phyloP scores from a whole-genome alignment of 257 asterid genomes.

The Jacaranda mimosifolia region DNA sequence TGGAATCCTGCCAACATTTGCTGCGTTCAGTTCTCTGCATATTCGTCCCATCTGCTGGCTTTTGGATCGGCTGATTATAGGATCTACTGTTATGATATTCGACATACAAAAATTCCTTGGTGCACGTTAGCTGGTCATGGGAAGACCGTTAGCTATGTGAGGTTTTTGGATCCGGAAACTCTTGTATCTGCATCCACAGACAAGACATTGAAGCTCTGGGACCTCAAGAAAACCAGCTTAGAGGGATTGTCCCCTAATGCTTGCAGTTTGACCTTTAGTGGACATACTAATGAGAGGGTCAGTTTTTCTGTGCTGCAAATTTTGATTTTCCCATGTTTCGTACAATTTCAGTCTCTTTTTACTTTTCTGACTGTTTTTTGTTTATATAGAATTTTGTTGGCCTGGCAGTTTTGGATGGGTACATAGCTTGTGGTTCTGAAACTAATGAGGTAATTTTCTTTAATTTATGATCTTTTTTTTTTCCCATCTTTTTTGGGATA shows the following conservation, averaged over 20 bases:
- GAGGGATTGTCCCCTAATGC: conserved; percentile 52
- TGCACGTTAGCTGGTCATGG: conserved; percentile 63
- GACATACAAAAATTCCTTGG: conserved; percentile 58
- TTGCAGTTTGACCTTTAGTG: conserved; percentile 52
- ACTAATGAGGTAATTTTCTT: conserved; percentile 58
- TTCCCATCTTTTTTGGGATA: too few species aligned
- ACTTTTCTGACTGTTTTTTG: not conserved
- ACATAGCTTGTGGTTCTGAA: conserved; percentile 68
- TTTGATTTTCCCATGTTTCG: not conserved
- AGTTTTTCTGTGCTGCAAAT: not conserved
- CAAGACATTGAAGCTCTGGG: conserved; percentile 63
- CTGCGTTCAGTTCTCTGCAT: conserved; percentile 61
- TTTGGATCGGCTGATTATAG: conserved; percentile 58
- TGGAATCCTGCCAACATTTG: conserved; percentile 58
- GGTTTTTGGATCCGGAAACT: conserved; percentile 56
- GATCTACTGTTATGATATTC: conserved; percentile 57
- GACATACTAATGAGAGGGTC: conserved; percentile 60
- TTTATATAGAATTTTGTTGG: conserved; percentile 66
- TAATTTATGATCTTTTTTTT: not conserved
- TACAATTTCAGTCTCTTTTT: not conserved
- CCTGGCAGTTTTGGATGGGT: conserved; percentile 57
- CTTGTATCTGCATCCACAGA: conserved; percentile 65
- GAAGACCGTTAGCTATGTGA: conserved; percentile 60
- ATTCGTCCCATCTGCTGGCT: conserved; percentile 59
- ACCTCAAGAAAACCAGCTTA: conserved; percentile 52